Evolutionary conservation across 1,284 basidiomycete species (phyloP), one percentile per base, ranked within the genome.

Genomic region (Ganoderma sinense): DNA sequence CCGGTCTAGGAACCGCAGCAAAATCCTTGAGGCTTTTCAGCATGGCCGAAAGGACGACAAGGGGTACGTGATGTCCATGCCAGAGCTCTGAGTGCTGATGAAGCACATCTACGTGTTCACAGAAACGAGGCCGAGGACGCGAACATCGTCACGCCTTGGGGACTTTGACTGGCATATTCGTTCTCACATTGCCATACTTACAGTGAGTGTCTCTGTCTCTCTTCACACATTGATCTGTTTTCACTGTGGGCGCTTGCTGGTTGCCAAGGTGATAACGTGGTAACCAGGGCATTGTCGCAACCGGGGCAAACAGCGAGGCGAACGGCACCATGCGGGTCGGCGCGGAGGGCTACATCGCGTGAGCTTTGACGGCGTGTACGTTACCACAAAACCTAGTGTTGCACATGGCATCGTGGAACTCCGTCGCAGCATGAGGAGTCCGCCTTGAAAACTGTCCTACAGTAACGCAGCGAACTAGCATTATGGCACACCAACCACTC

Each of bases 281-380:
- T 36, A 8, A 59, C 6, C 23, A 75, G 86, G 94, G 96, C 74
- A 92, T 96, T n/a, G 94, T 97, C 68, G 94, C 97, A 80, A 88
- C 83, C 1, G 87, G 87, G 7, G 95, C 87, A 0, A 93, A 92
- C 77, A 39, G 36, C 33, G 8, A 36, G 4, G 33, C 33, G 8
- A 36, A 36, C 33, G 33, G 84, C 84, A 56, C 91, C 89, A 1
- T 96, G 94, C 94, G 84, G 81, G 73, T 77, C 78, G 45, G 81
- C 83, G 39, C 86, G 83, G 67, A 75, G 59, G 73, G 66, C 67
- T 77, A 84, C 71, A 76, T 88, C 23, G 68, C 36, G 36, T 60
- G 16, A 60, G 33, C 10, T n/a, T 23, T 39, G 31, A 36, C 16
- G 20, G 33, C 20, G 20, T 14, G 8, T 16, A 3, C 20, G 29